Evolutionary conservation across 495 filamentous ascomycete genomes (phyloP).

Genomic region (Penicillium lagena): DNA sequence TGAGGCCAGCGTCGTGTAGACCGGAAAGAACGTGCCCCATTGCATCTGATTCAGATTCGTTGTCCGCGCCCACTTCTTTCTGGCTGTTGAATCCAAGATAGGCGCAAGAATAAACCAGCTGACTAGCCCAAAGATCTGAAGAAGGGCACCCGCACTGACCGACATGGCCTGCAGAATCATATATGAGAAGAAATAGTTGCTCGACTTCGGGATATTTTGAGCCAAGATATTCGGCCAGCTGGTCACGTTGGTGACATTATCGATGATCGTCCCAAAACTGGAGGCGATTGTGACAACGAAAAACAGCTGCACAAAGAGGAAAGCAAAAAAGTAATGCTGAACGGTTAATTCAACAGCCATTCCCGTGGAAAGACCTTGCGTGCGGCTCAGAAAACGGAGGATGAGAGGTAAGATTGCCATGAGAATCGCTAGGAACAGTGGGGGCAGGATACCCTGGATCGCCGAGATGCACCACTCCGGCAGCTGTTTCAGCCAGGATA

Average conservation of each 20-base stretch:
- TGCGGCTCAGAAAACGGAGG: conserved; percentile 63
- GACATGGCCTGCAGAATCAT: conserved; percentile 92
- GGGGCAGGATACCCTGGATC: conserved; percentile 82
- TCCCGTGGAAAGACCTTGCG: conserved; percentile 79
- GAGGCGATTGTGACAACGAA: conserved; percentile 84
- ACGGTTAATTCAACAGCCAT: conserved; percentile 73
- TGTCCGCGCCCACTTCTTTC: conserved; percentile 83
- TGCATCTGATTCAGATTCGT: conserved; percentile 69
- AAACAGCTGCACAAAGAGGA: conserved; percentile 94
- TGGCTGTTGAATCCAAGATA: conserved; percentile 77
- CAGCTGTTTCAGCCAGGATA: conserved; percentile 60
- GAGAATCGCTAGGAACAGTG: conserved; percentile 68
- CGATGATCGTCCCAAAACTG: conserved; percentile 62
- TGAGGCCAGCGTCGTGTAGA: conserved; percentile 91
- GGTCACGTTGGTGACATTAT: conserved; percentile 54
- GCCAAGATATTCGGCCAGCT: conserved; percentile 67
- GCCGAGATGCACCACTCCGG: conserved; percentile 62
- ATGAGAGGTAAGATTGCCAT: conserved; percentile 76
- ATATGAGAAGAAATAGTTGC: conserved; percentile 98
- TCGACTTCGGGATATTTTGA: conserved; percentile 74
- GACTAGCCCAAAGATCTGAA: conserved; percentile 73
- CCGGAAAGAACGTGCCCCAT: conserved; percentile 92
- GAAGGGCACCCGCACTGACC: conserved; percentile 79
- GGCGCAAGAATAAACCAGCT: conserved; percentile 76
- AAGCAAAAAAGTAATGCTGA: conserved; percentile 89